Evolutionary conservation across 1,139 yeast species (phyloP).

Genomic region (Pichia sp.): DNA sequence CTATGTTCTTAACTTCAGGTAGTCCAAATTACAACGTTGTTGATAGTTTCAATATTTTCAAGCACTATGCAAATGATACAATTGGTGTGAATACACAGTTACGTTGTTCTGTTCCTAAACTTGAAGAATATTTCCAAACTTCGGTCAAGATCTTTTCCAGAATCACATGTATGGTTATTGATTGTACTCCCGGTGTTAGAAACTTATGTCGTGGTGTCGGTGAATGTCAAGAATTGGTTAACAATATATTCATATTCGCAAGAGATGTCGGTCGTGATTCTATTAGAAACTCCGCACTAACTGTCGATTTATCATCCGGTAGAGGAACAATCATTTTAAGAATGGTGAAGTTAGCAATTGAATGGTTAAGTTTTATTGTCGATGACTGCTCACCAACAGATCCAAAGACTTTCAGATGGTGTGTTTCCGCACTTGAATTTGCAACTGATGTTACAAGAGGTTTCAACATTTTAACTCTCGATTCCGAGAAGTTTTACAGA

Average conservation of each 20-base stretch:
- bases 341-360: conserved; percentile 73
- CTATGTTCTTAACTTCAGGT: conserved; percentile 69
- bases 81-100: conserved; percentile 54
- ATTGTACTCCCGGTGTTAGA: conserved; percentile 58
- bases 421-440: conserved; percentile 92
- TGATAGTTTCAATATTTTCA: conserved; percentile 45
- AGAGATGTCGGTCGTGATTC: conserved; percentile 82
- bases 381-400: conserved; percentile 96
- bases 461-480: conserved; percentile 77
- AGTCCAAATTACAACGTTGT: conserved; percentile 46
- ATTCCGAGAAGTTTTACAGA: conserved; percentile 70
- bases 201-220: conserved; percentile 48
- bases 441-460: conserved; percentile 96
- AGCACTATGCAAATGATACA: conserved; percentile 54
- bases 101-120: conserved; percentile 69
- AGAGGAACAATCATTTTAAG: conserved; percentile 71
- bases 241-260: conserved; percentile 75
- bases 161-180: conserved; percentile 66
- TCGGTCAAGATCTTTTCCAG: conserved; percentile 68
- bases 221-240: conserved; percentile 69
- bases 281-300: conserved; percentile 59
- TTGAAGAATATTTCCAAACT: conserved; percentile 70
- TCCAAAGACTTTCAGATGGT: conserved; percentile 90
- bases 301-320: conserved; percentile 34
- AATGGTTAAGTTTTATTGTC: conserved; percentile 90